phyloP scores from a whole-genome alignment of 2,329 filamentous ascomycete genomes.

The Fusarium fujikuroi region DNA sequence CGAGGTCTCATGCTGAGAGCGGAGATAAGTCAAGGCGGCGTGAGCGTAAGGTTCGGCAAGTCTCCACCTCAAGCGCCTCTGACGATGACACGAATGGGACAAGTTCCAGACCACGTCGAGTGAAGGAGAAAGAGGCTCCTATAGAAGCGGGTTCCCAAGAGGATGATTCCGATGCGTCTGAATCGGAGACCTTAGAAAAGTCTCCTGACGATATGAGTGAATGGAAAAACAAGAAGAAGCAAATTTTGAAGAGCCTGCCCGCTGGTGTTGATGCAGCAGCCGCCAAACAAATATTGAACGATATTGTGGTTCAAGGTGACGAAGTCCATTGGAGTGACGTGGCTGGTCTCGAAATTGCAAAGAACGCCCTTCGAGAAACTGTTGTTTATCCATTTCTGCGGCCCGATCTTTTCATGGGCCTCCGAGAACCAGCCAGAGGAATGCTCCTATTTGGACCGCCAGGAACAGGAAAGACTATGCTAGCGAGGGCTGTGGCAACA shows the following conservation, averaged over 20 bases:
- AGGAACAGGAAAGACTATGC: conserved; percentile 98
- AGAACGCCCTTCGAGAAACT: conserved; percentile 90
- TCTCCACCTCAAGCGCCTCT: conserved; percentile 43
- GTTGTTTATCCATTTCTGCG: conserved; percentile 97
- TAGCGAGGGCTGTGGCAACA: conserved; percentile 89
- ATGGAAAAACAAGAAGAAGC: conserved; percentile 71
- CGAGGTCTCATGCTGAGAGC: conserved; percentile 25
- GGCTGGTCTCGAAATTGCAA: conserved; percentile 88
- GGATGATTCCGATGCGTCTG: conserved; percentile 57
- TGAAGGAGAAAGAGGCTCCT: conserved; percentile 48
- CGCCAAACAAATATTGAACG: conserved; percentile 92
- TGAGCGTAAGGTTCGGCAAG: conserved; percentile 31
- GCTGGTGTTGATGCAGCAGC: conserved; percentile 83
- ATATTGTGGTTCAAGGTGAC: conserved; percentile 93
- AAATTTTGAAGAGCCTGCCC: conserved; percentile 80
- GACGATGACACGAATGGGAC: conserved; percentile 40
- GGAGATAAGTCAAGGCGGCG: conserved; percentile 36
- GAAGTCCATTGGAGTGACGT: conserved; percentile 96
- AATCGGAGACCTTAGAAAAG: conserved; percentile 49
- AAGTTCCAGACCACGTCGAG: conserved; percentile 39
- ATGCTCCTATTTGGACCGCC: conserved; percentile 97
- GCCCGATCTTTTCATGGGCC: conserved; percentile 93
- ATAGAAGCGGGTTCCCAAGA: conserved; percentile 59
- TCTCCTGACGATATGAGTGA: conserved; percentile 55
- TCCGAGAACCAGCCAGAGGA: conserved; percentile 91